Conservation (phyloP, 805 yeast species). For the Torulaspora delbrueckii region DNA sequence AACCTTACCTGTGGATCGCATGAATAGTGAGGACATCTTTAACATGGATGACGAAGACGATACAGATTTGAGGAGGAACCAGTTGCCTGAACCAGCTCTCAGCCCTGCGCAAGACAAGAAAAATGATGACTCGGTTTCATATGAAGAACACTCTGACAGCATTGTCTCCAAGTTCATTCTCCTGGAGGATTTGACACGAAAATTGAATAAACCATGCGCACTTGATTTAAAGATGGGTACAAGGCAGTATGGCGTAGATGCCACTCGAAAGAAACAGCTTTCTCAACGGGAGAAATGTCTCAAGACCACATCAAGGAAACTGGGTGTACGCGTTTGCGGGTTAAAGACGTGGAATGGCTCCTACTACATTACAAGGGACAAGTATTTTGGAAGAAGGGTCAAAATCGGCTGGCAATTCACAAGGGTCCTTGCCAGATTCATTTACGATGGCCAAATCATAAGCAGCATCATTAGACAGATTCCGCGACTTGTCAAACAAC, state of each 20-base stretch:
- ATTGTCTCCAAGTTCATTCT: constrained; percentile 60
- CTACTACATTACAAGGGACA: constrained; percentile 67
- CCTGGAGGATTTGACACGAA: constrained; percentile 83
- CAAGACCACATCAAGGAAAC: constrained; percentile 67
- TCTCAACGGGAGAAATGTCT: constrained; percentile 82
- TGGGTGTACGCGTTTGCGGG: constrained; percentile 95
- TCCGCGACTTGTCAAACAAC: constrained; percentile 56
- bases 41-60: constrained; percentile 18
- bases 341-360: constrained; percentile 73
- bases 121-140: constrained; percentile 21
- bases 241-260: constrained; percentile 96
- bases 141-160: constrained; percentile 28
- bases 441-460: constrained; percentile 65
- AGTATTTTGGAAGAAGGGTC: constrained; percentile 84
- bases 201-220: constrained; percentile 82
- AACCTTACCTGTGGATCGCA: constrained; percentile 10
- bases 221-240: constrained; percentile 97
- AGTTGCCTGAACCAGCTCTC: constrained; percentile 3
- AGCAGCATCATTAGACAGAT: constrained; percentile 61
- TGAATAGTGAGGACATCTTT: constrained; percentile 14
- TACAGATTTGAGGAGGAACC: neutral
- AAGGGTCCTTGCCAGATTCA: constrained; percentile 65
- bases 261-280: constrained; percentile 58
- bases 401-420: constrained; percentile 70
- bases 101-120: constrained; percentile 2